phyloP scores from a whole-genome alignment of 1,284 basidiomycete genomes.

The Microbotryum intermedium region DNA sequence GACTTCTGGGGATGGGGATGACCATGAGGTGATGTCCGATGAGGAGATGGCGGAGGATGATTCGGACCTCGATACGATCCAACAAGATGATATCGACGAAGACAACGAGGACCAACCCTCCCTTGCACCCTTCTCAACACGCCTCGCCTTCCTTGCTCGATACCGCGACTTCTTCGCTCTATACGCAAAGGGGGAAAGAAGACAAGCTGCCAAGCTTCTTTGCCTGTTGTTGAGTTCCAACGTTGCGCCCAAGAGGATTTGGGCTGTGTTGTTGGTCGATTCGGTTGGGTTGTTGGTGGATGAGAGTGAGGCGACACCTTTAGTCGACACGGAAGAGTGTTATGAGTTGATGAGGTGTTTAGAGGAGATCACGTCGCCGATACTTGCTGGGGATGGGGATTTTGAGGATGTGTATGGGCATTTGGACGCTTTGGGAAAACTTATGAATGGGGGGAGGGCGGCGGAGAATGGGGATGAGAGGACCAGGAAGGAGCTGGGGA shows the following conservation, averaged over 20 bases:
- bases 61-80: not conserved
- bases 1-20: too few relatives aligned
- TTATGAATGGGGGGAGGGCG: conserved; percentile 10
- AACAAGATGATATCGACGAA: not conserved
- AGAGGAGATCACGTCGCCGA: conserved; percentile 40
- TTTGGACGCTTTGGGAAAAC: conserved; percentile 20
- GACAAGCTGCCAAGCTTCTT: conserved; percentile 40
- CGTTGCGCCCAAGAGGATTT: conserved; percentile 42
- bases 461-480: not conserved
- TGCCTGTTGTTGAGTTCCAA: conserved; percentile 40
- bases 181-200: conserved; percentile 37
- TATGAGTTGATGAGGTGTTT: conserved; percentile 43
- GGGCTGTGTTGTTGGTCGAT: conserved; percentile 34
- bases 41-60: not conserved
- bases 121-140: conserved; percentile 32
- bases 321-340: conserved; percentile 43
- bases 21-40: not conserved
- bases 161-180: conserved; percentile 45
- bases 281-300: not conserved
- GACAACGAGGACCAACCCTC: not conserved
- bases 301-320: conserved; percentile 37
- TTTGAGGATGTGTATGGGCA: conserved; percentile 31
- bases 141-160: conserved; percentile 43
- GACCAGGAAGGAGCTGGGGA: not conserved
- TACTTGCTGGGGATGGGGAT: conserved; percentile 29